phyloP scores from a whole-genome alignment of 2,329 filamentous ascomycete species.

The Plectosphaerella plurivora region DNA sequence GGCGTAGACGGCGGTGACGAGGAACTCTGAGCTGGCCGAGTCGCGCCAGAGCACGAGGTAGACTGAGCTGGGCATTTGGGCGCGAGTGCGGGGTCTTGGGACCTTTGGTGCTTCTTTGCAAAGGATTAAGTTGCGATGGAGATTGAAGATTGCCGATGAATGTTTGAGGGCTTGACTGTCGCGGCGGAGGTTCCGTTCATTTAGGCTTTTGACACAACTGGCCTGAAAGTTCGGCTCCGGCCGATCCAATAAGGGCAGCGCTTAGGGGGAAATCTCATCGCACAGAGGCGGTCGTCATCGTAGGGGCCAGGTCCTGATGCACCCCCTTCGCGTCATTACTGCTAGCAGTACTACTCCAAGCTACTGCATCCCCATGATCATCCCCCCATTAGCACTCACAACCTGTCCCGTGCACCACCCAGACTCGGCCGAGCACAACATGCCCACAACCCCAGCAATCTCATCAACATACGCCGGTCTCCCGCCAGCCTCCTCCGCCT shows the following conservation, averaged over 20 bases:
- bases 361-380: conserved; percentile 37
- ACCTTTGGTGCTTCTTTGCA: too few species aligned
- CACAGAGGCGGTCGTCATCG: too few species aligned
- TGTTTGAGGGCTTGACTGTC: too few species aligned
- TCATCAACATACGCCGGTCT: conserved; percentile 64
- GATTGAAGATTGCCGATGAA: too few species aligned
- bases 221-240: too few species aligned
- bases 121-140: too few species aligned
- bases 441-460: conserved; percentile 71
- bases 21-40: conserved; percentile 8
- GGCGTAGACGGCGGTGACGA: conserved; percentile 24
- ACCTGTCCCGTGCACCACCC: conserved; percentile 77
- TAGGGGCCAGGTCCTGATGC: too few species aligned
- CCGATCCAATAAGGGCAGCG: too few species aligned
- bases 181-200: too few species aligned
- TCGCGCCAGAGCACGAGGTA: conserved; percentile 27
- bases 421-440: conserved; percentile 69
- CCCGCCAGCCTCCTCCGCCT: conserved; percentile 49
- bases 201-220: too few species aligned
- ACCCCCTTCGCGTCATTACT: too few species aligned
- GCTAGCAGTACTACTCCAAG: not conserved
- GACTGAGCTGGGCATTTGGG: conserved; percentile 11
- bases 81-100: not conserved
- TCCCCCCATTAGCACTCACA: conserved; percentile 75
- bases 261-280: too few species aligned